phyloP scores from a whole-genome alignment of 352 stramenopile species.

The Elongisporangium undulatum region DNA sequence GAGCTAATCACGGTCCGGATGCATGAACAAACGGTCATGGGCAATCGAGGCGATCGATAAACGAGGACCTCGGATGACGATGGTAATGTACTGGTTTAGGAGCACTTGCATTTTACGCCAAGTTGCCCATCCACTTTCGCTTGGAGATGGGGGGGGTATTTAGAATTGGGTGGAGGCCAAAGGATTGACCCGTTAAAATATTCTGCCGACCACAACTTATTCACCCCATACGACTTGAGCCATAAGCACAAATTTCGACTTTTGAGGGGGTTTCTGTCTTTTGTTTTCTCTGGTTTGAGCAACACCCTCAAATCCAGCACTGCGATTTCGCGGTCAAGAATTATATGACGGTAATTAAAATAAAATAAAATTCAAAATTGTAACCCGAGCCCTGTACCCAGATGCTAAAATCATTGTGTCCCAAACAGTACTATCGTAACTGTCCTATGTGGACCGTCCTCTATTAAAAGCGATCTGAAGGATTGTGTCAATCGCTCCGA shows the following conservation, averaged over 20 bases:
- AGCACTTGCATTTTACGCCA: not conserved
- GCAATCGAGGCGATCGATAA: no score
- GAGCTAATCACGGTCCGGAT: not conserved
- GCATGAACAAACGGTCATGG: no score
- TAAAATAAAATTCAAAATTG: no score
- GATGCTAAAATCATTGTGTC: not conserved
- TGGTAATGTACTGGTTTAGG: not conserved
- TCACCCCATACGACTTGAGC: no score
- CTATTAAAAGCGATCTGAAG: not conserved
- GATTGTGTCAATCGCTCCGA: not conserved
- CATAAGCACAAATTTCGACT: no score
- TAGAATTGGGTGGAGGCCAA: not conserved
- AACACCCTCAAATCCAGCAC: not conserved
- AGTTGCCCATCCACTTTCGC: not conserved
- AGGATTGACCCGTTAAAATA: no score
- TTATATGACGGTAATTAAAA: not conserved
- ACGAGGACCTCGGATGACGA: not conserved
- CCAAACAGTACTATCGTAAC: not conserved
- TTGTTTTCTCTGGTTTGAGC: not conserved
- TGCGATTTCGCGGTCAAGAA: not conserved
- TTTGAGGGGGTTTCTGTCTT: no score
- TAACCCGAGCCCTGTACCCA: not conserved
- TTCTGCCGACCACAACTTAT: not conserved
- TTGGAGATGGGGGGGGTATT: not conserved
- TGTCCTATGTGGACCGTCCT: not conserved